Evolutionary conservation across 2,329 filamentous ascomycete species (phyloP).

Genomic region (Fusarium pilosicola): DNA sequence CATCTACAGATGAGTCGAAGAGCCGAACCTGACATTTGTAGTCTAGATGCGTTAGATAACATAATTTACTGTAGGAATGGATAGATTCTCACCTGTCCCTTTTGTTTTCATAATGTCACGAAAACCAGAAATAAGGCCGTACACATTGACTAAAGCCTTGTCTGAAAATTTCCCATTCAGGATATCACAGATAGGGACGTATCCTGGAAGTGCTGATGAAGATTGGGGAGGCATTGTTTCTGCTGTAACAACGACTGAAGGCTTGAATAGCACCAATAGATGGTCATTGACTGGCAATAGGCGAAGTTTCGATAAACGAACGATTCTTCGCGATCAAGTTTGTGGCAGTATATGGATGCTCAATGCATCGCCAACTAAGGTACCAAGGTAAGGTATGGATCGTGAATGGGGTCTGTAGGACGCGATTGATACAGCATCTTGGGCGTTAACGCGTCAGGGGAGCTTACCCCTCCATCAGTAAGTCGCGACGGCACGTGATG

Average conservation of each 20-base stretch:
- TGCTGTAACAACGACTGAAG: conserved; percentile 6
- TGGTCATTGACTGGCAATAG: not conserved
- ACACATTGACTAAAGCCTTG: conserved; percentile 61
- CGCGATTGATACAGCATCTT: conserved; percentile 18
- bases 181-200: conserved; percentile 52
- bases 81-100: conserved; percentile 58
- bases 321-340: conserved; percentile 15
- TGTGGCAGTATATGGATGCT: not conserved
- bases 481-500: conserved; percentile 43
- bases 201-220: conserved; percentile 35
- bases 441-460: conserved; percentile 22
- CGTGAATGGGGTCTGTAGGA: conserved; percentile 1
- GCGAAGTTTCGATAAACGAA: not conserved
- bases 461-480: not conserved
- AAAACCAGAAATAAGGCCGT: conserved; percentile 77
- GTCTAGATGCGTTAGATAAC: conserved; percentile 53
- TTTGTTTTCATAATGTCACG: conserved; percentile 62
- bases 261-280: not conserved
- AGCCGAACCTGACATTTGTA: conserved; percentile 70
- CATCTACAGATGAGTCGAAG: conserved; percentile 66
- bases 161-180: conserved; percentile 51
- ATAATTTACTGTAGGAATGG: not conserved
- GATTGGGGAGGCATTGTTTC: conserved; percentile 9
- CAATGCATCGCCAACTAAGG: not conserved
- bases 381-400: not conserved